Base-by-base conservation (phyloP, 352 stramenopile genomes). In the Globisporangium paroecandrum region DNA sequence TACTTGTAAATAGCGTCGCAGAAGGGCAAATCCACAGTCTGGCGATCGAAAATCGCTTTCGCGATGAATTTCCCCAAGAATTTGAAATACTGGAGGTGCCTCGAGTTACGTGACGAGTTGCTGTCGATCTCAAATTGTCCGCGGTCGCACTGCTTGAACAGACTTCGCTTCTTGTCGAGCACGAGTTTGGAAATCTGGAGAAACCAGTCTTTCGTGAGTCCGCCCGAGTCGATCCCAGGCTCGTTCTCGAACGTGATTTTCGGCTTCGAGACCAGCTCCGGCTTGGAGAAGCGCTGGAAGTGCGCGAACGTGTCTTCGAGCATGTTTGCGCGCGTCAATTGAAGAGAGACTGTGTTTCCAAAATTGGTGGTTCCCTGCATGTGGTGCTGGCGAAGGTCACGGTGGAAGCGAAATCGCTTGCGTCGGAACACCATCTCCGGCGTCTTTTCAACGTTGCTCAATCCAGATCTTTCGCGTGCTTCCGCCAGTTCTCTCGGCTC, bases 191-290 rank as follows among this genome's bases (percentile, higher is more conserved):
- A 93, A 22, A 95, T 71, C 63, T 89, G 81, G 0, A 97, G 69
- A 67, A 89, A 97, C 89, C 89, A 97, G 72, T 97, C 89, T 62
- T 97, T 97, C 4, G 90, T 96, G 13, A 97, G 72, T 10, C 90
- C 90, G 20, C 90, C 90, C 18, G 84, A 94, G 68, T 97, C 90
- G 59, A 97, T 97, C 24, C 90, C 90, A 24, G 75, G 76, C 72
- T 97, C 90, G 38, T 91, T 85, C 41, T 83, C 73, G 43, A 94
- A 97, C 7, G 85, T 79, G 53, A 97, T 87, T 51, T 91, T 89
- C 1, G 88, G 78, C 62, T 96, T 97, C 1, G 65, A 70, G 9
- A 84, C 59, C 46, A 96, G 47, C 5, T 94, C 83, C 4, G 69
- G 49, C 61, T 82, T 83, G 0, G 64, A 73, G 12, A 91, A 47